Percentiles rank a stretch among this genome's conserved stretches.
Evolutionary conservation across 306 rosid species (phyloP).

Genomic region (Vigna radiata): DNA sequence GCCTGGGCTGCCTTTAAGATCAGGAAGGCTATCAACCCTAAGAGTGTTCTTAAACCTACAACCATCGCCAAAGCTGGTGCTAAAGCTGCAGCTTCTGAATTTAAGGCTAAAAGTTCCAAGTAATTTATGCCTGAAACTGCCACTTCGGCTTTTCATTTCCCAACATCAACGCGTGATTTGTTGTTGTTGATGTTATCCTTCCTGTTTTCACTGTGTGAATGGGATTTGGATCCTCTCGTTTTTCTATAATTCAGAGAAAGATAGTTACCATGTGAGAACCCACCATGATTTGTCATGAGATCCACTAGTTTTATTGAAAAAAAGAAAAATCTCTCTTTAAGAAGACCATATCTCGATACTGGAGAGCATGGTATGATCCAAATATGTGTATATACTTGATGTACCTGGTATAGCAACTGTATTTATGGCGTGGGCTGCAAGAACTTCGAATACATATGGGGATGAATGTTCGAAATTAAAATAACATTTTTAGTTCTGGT

Average conservation of each 20-base stretch:
- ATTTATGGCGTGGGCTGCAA: constrained; percentile 23
- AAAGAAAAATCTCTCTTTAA: not conserved
- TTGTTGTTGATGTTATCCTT: not conserved
- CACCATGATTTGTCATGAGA: not conserved
- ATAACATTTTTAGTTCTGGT: constrained; percentile 19
- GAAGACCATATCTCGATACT: constrained; percentile 2
- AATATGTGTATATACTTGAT: not conserved
- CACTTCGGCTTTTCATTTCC: constrained; percentile 6
- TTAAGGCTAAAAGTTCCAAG: constrained; percentile 58
- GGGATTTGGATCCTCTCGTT: not conserved
- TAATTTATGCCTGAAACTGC: constrained; percentile 43
- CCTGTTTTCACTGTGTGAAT: not conserved
- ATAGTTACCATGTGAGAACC: constrained; percentile 1
- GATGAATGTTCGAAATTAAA: constrained; percentile 35
- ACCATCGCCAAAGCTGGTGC: constrained; percentile 74
- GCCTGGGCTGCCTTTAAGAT: constrained; percentile 88
- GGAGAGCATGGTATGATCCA: constrained; percentile 5
- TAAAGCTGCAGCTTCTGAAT: constrained; percentile 73
- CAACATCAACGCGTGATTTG: not conserved
- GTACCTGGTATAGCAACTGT: constrained; percentile 30
- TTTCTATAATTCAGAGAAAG: not conserved
- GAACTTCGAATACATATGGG: constrained; percentile 37
- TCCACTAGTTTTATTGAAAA: not conserved
- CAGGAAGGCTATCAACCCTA: constrained; percentile 84
- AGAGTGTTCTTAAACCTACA: constrained; percentile 75